phyloP scores from a whole-genome alignment of 345 rosid genomes.

The Arabis hirsuta region DNA sequence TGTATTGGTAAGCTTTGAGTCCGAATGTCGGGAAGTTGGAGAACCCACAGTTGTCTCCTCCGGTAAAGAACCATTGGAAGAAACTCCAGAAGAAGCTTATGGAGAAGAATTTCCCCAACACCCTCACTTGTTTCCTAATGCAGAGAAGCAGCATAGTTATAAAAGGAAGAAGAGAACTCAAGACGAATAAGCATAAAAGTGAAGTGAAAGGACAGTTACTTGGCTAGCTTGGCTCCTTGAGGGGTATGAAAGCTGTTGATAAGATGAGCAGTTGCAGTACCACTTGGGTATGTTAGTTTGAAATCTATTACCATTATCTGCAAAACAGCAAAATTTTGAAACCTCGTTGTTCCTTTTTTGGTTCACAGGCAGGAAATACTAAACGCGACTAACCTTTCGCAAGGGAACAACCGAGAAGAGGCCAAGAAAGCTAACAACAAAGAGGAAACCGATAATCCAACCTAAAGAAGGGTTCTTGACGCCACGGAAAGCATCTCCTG shows the following conservation, averaged over 20 bases:
- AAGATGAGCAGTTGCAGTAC: slow-evolving; percentile 82
- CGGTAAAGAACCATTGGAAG: slow-evolving; percentile 89
- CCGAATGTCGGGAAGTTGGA: slow-evolving; percentile 78
- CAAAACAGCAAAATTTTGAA: slow-evolving; percentile 30
- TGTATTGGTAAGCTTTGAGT: slow-evolving; percentile 62
- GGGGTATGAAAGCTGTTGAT: slow-evolving; percentile 91
- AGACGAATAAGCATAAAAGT: slow-evolving; percentile 15
- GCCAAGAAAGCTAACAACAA: slow-evolving; percentile 88
- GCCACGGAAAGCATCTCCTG: slow-evolving; percentile 47
- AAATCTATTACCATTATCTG: slow-evolving; percentile 82
- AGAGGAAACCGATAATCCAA: slow-evolving; percentile 85
- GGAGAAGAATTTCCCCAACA: slow-evolving; percentile 71
- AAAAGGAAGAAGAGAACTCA: slow-evolving; percentile 32
- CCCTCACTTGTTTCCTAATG: slow-evolving; percentile 74
- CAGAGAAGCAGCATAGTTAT: slow-evolving; percentile 14
- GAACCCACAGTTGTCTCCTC: slow-evolving; percentile 68
- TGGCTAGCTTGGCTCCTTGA: slow-evolving; percentile 74
- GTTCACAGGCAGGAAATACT: slow-evolving; percentile 15
- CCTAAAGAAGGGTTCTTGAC: slow-evolving; percentile 58
- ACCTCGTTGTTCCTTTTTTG: slow-evolving; percentile 24
- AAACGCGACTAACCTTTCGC: slow-evolving; percentile 58
- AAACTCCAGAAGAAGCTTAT: slow-evolving; percentile 86
- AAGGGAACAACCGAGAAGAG: slow-evolving; percentile 81
- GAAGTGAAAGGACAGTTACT: slow-evolving; percentile 46
- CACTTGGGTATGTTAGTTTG: slow-evolving; percentile 80